Conservation (phyloP, 352 stramenopile genomes). For the Phytophthora kernoviae region DNA sequence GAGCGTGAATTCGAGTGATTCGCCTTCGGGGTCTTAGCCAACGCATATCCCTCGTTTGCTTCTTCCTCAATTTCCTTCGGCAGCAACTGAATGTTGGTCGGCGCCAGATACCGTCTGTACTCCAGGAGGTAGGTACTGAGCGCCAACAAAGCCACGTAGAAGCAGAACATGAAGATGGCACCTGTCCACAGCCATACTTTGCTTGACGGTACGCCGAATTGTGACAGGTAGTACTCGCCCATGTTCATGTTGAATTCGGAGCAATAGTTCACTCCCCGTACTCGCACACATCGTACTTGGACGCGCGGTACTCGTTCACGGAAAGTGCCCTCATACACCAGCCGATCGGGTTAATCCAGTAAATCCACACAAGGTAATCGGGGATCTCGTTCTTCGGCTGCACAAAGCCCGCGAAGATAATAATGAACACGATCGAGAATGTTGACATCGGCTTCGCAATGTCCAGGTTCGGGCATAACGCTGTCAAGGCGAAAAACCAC, state of each 20-base stretch:
- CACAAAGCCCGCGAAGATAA: constrained; percentile 3
- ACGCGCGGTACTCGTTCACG: constrained; percentile 46
- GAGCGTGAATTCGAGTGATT: neutral
- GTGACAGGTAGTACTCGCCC: constrained; percentile 35
- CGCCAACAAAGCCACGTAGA: constrained; percentile 37
- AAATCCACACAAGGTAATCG: constrained; percentile 51
- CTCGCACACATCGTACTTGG: constrained; percentile 28
- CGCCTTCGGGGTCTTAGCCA: constrained; percentile 7
- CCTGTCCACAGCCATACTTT: constrained; percentile 38
- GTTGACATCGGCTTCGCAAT: constrained; percentile 3
- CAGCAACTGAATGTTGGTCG: constrained; percentile 9
- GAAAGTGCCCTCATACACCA: constrained; percentile 45
- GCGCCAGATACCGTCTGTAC: constrained; percentile 22
- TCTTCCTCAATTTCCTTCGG: constrained; percentile 6
- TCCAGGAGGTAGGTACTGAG: constrained; percentile 35
- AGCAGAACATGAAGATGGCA: constrained; percentile 28
- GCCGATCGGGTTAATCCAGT: constrained; percentile 60
- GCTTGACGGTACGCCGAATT: constrained; percentile 45
- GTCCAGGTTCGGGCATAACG: constrained; percentile 1
- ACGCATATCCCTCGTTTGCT: constrained; percentile 6
- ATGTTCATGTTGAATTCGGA: constrained; percentile 23
- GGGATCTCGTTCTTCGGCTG: constrained; percentile 41
- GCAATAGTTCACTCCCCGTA: constrained; percentile 42
- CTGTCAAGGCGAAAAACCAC: neutral
- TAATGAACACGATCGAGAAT: constrained; percentile 2